Evolutionary conservation across 2,329 filamentous ascomycete species (phyloP).

Genomic region (Neofusicoccum kwambonambiense): DNA sequence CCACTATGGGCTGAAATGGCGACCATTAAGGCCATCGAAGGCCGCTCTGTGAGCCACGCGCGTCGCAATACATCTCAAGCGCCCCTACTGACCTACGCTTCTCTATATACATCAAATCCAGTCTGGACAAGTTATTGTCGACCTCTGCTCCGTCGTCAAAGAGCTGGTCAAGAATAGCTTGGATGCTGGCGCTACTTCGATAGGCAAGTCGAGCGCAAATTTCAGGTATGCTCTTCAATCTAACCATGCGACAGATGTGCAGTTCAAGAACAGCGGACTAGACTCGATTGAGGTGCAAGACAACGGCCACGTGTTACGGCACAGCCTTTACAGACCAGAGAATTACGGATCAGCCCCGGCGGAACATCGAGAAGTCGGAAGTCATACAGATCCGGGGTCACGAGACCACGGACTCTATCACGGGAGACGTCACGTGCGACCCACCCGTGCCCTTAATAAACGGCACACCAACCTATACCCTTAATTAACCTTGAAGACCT

Average conservation of each 20-base stretch:
- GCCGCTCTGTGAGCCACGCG: constrained; percentile 65
- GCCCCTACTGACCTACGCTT: background rate
- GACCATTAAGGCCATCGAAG: constrained; percentile 93
- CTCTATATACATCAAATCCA: constrained; percentile 88
- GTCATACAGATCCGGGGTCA: no score
- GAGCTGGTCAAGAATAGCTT: constrained; percentile 95
- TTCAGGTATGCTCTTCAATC: background rate
- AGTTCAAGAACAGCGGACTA: constrained; percentile 93
- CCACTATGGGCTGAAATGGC: constrained; percentile 65
- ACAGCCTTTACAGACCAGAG: no score
- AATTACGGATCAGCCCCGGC: no score
- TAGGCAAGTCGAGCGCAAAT: constrained; percentile 56
- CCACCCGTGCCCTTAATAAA: no score
- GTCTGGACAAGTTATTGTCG: constrained; percentile 96
- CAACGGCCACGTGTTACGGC: no score
- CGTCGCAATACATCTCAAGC: background rate
- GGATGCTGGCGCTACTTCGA: constrained; percentile 83
- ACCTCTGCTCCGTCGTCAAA: constrained; percentile 93
- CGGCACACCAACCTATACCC: no score
- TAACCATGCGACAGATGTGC: constrained; percentile 66
- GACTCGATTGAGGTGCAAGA: constrained; percentile 96
- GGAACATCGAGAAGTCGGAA: no score
- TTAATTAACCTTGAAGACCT: no score
- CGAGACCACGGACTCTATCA: no score
- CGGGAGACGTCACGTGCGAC: no score